Base-by-base conservation (phyloP, 805 yeast genomes). In the Limtongia smithiae region DNA sequence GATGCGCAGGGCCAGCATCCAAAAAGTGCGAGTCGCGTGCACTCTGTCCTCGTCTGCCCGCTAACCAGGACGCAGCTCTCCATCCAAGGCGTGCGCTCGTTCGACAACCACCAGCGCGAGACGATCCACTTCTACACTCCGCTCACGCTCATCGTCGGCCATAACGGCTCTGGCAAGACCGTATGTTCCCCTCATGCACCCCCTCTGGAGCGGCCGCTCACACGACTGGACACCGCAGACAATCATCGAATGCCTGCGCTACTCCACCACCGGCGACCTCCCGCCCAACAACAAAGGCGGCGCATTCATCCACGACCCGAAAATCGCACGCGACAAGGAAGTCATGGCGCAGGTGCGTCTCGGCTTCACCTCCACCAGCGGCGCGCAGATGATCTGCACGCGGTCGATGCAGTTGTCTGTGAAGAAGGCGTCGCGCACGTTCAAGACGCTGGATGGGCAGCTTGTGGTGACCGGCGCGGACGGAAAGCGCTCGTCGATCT, bases 261-360 rank as follows among this genome's bases (percentile, higher is more conserved):
- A 89, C 67, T 91, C 94, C 18, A 88, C 98, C 9, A 91, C 98
- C 0, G 97, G 97, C 8, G 93, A 85, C 62, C 71, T 90, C 50
- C 99, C 99, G 1, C 98, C 98, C 0, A 90, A 91, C 62, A 81
- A 90, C 37, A 89, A 86, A 64, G 95, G 95, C 44, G 97, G 97
- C 7, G 97, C 97, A 1, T 93, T 93, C 65, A 78, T 93, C 6
- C 93, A 89, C 62, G 98, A 93, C 70, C 97, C 98, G 0, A 35
- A 44, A 24, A 41, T 52, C 15, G 40, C 38, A 3, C 85, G 86
- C 38, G 82, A 86, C 38, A 79, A 80, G 46, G 83, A 80, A 55
- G 93, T 91, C 2, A 76, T 80, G 48, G 98, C 96, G 0, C 97
- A 90, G 64, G 88, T 93, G 45, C 91, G 89, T 60, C 71, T 93